These are phyloP conservation scores for Tanacetum coccineum DNA, from an alignment of 129 eudicot genomes.

Conservation along the genomic window DNA sequence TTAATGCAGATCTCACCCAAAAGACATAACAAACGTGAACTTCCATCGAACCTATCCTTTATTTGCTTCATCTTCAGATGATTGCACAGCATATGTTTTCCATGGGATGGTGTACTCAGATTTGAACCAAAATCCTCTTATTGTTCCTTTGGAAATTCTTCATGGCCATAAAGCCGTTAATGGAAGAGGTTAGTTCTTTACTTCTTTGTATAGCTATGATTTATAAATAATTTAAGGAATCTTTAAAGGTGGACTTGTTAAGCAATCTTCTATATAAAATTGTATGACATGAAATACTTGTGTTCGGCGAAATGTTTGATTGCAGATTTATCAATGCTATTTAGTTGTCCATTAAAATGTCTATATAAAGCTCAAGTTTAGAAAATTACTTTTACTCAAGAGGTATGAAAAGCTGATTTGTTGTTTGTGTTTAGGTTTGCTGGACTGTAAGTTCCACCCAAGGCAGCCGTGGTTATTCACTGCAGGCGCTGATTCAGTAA, in stretches of 20 bases:
- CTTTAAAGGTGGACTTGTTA: too few relatives aligned
- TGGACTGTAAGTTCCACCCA: slow-evolving; percentile 90
- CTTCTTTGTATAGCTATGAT: background rate
- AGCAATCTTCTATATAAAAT: too few relatives aligned
- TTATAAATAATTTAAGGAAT: background rate
- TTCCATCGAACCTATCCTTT: slow-evolving; percentile 86
- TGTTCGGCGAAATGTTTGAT: too few relatives aligned
- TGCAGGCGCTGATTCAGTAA: slow-evolving; percentile 83
- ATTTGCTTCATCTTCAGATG: slow-evolving; percentile 94
- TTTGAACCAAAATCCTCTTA: slow-evolving; percentile 81
- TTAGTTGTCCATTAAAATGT: too few relatives aligned
- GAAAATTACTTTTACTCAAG: too few relatives aligned
- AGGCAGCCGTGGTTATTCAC: slow-evolving; percentile 91
- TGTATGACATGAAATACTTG: too few relatives aligned
- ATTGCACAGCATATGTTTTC: slow-evolving; percentile 81
- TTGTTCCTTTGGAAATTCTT: slow-evolving; percentile 85
- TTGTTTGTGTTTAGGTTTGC: slow-evolving; percentile 47
- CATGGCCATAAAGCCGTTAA: slow-evolving; percentile 64
- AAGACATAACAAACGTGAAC: slow-evolving; percentile 73
- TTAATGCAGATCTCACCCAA: slow-evolving; percentile 58
- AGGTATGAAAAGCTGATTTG: slow-evolving; percentile 5
- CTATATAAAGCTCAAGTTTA: too few relatives aligned
- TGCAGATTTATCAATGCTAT: too few relatives aligned
- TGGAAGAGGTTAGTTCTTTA: slow-evolving; percentile 66
- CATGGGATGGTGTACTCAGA: slow-evolving; percentile 98